Evolutionary conservation across 2,329 filamentous ascomycete species (phyloP).

Genomic region (Dactylonectria estremocensis): DNA sequence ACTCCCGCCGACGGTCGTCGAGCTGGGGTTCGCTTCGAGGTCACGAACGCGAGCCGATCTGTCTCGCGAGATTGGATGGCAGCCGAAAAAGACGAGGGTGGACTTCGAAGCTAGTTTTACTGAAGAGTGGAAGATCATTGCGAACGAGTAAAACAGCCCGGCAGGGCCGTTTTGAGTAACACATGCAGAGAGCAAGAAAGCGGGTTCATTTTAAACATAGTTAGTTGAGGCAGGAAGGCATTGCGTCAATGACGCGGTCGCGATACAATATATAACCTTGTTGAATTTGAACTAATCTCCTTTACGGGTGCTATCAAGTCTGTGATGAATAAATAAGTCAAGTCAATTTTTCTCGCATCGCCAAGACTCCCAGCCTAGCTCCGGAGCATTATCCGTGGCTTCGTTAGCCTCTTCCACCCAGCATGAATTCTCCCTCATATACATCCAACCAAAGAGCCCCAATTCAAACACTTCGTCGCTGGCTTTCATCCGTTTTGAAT

Average conservation of each 20-base stretch:
- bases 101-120: slow-evolving; percentile 45
- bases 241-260: no score
- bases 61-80: slow-evolving; percentile 51
- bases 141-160: no score
- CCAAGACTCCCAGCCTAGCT: background rate
- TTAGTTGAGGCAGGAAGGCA: no score
- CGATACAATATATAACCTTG: no score
- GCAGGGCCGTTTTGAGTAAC: background rate
- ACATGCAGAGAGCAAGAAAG: no score
- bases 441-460: background rate
- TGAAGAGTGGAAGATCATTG: slow-evolving; percentile 33
- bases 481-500: background rate
- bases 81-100: slow-evolving; percentile 49
- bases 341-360: background rate
- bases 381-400: background rate
- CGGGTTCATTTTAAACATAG: no score
- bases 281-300: no score
- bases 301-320: no score
- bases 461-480: background rate
- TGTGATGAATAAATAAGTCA: background rate
- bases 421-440: background rate
- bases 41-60: slow-evolving; percentile 45
- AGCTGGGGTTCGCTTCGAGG: slow-evolving; percentile 53
- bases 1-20: slow-evolving; percentile 39
- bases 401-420: background rate